These are phyloP conservation scores for Choanephora cucurbitarum DNA, from an alignment of 371 early-diverging fungal species.

Conservation along the genomic window DNA sequence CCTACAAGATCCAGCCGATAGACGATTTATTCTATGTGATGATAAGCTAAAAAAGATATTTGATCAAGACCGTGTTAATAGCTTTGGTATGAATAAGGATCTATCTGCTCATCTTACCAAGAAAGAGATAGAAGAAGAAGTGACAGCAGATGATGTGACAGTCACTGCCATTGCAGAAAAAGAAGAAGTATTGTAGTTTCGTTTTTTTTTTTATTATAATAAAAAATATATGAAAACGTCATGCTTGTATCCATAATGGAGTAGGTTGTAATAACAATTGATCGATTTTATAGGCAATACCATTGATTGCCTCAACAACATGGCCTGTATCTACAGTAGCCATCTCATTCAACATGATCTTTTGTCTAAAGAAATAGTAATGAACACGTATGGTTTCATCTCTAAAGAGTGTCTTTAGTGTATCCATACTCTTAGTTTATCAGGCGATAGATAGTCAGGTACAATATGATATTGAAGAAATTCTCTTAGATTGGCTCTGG, in stretches of 20 bases:
- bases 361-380: constrained; percentile 28
- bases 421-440: constrained; percentile 18
- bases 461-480: constrained; percentile 46
- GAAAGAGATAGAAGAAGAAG: constrained; percentile 19
- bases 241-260: too few relatives aligned
- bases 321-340: constrained; percentile 34
- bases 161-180: neutral
- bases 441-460: constrained; percentile 16
- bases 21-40: constrained; percentile 58
- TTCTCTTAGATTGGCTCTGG: constrained; percentile 23
- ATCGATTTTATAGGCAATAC: constrained; percentile 50
- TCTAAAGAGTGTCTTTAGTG: constrained; percentile 26
- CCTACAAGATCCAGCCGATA: constrained; percentile 62
- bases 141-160: neutral
- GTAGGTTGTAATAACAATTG: constrained; percentile 32
- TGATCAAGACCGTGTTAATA: constrained; percentile 50
- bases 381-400: constrained; percentile 31
- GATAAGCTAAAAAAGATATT: constrained; percentile 54
- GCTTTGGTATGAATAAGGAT: constrained; percentile 62
- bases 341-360: constrained; percentile 29
- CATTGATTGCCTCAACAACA: constrained; percentile 41
- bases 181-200: neutral
- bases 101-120: constrained; percentile 55
- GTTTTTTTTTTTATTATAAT: too few relatives aligned
- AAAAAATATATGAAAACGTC: neutral